Percentiles rank a stretch among this genome's conserved stretches.
These are phyloP conservation scores for Endothia cerciana DNA, from an alignment of 2,329 filamentous ascomycete genomes.

Conservation along the genomic window DNA sequence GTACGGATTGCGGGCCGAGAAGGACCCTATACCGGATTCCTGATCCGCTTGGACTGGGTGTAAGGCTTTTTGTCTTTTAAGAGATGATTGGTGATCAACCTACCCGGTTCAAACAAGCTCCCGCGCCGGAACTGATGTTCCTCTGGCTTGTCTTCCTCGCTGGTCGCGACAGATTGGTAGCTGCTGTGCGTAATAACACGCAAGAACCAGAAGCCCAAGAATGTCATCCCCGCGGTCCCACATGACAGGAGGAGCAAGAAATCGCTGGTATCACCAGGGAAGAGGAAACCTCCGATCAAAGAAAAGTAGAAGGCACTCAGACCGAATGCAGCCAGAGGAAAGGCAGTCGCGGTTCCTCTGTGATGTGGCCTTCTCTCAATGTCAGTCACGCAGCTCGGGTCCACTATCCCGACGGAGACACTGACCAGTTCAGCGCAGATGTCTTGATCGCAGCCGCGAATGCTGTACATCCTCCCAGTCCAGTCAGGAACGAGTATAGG, in stretches of 20 bases:
- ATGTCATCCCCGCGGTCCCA: slow-evolving; percentile 76
- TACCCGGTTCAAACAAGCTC: slow-evolving; percentile 48
- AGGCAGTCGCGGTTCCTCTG: slow-evolving; percentile 90
- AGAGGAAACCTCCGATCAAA: slow-evolving; percentile 72
- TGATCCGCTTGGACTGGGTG: slow-evolving; percentile 33
- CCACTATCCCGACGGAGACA: not conserved
- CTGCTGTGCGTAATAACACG: slow-evolving; percentile 66
- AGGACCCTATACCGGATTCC: slow-evolving; percentile 21
- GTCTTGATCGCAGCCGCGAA: slow-evolving; percentile 86
- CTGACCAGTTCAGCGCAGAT: slow-evolving; percentile 80
- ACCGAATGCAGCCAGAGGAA: slow-evolving; percentile 90
- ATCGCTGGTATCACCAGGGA: slow-evolving; percentile 80
- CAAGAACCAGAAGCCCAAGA: slow-evolving; percentile 83
- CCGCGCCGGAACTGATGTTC: slow-evolving; percentile 46
- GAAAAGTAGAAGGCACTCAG: slow-evolving; percentile 97
- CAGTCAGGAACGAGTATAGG: slow-evolving; percentile 83
- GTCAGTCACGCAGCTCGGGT: not conserved
- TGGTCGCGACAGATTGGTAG: slow-evolving; percentile 60
- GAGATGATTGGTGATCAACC: slow-evolving; percentile 42
- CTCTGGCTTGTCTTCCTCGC: slow-evolving; percentile 38
- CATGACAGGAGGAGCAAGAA: slow-evolving; percentile 80
- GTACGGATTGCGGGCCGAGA: slow-evolving; percentile 13
- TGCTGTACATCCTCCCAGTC: slow-evolving; percentile 87
- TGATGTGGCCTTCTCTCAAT: slow-evolving; percentile 62
- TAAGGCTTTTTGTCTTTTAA: slow-evolving; percentile 38